A percentile compares a stretch with the other conserved stretches of the same genome.
Evolutionary conservation across 2,329 filamentous ascomycete genomes (phyloP).

Genomic region (Tolypocladium amazonense): DNA sequence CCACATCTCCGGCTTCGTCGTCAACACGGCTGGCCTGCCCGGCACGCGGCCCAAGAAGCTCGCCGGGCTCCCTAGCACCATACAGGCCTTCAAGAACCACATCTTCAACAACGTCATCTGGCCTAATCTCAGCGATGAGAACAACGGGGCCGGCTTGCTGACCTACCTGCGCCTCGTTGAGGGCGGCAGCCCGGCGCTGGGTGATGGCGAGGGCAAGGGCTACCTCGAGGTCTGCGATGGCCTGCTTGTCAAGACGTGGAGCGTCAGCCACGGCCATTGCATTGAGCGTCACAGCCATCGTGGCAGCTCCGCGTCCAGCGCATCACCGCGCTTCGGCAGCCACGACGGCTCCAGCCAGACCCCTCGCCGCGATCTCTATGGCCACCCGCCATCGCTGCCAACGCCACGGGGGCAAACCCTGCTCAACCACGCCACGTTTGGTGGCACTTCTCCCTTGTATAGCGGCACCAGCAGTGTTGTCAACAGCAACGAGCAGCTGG

Average conservation of each 20-base stretch:
- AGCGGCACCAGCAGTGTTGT: constrained; percentile 6
- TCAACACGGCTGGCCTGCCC: constrained; percentile 83
- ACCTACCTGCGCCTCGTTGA: constrained; percentile 84
- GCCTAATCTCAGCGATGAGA: constrained; percentile 95
- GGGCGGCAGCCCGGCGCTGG: constrained; percentile 75
- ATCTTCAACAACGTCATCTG: constrained; percentile 98
- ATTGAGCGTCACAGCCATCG: constrained; percentile 63
- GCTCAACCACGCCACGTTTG: constrained; percentile 19
- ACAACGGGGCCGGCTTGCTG: constrained; percentile 83
- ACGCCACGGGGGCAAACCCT: constrained; percentile 12
- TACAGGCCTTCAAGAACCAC: constrained; percentile 82
- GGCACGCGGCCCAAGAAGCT: constrained; percentile 75
- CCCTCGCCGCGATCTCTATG: constrained; percentile 12
- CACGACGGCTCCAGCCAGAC: constrained; percentile 30
- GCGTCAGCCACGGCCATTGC: constrained; percentile 83
- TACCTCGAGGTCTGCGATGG: constrained; percentile 86
- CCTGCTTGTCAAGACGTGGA: constrained; percentile 77
- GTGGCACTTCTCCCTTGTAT: constrained; percentile 11
- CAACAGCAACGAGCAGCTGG: constrained; percentile 20
- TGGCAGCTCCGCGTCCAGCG: constrained; percentile 39
- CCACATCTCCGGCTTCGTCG: constrained; percentile 81
- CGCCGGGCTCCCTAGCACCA: constrained; percentile 78
- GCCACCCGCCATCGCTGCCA: constrained; percentile 1
- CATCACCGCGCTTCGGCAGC: constrained; percentile 38
- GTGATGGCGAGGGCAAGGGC: constrained; percentile 67